A percentile compares a stretch with the other conserved stretches of the same genome.
Evolutionary conservation across 768 basidiomycete genomes (phyloP).

Genomic region (Suillus sp.): DNA sequence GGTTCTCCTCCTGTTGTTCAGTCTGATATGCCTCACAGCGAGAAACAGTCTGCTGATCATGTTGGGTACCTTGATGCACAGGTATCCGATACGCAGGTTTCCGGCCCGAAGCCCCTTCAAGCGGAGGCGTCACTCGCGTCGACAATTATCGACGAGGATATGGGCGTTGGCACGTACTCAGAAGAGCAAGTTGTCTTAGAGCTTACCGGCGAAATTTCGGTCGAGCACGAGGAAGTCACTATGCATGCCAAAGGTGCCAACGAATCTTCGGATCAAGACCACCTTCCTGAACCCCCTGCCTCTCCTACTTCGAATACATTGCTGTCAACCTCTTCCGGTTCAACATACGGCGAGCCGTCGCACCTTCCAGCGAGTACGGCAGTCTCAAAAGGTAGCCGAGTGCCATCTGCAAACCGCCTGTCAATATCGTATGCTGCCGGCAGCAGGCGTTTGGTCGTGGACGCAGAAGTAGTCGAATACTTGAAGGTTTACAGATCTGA

Average conservation of each 20-base stretch:
- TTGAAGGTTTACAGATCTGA: slow-evolving; percentile 81
- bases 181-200: slow-evolving; percentile 26
- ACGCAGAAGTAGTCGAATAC: slow-evolving; percentile 83
- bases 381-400: slow-evolving; percentile 40
- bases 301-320: slow-evolving; percentile 57
- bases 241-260: slow-evolving; percentile 21
- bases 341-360: slow-evolving; percentile 48
- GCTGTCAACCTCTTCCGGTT: slow-evolving; percentile 34
- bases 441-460: slow-evolving; percentile 81
- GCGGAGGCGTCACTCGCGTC: slow-evolving; percentile 49
- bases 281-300: slow-evolving; percentile 60
- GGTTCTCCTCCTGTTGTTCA: slow-evolving; percentile 45
- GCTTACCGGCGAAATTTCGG: slow-evolving; percentile 21
- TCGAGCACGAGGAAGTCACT: slow-evolving; percentile 21
- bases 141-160: slow-evolving; percentile 52
- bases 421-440: slow-evolving; percentile 95
- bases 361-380: slow-evolving; percentile 30
- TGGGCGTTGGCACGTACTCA: slow-evolving; percentile 32
- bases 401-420: slow-evolving; percentile 80
- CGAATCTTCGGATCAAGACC: slow-evolving; percentile 39
- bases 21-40: slow-evolving; percentile 39
- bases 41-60: slow-evolving; percentile 48
- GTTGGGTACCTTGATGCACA: slow-evolving; percentile 48
- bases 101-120: slow-evolving; percentile 39
- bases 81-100: slow-evolving; percentile 29